phyloP scores from a whole-genome alignment of 495 filamentous ascomycete genomes.

The Neurospora sp. region DNA sequence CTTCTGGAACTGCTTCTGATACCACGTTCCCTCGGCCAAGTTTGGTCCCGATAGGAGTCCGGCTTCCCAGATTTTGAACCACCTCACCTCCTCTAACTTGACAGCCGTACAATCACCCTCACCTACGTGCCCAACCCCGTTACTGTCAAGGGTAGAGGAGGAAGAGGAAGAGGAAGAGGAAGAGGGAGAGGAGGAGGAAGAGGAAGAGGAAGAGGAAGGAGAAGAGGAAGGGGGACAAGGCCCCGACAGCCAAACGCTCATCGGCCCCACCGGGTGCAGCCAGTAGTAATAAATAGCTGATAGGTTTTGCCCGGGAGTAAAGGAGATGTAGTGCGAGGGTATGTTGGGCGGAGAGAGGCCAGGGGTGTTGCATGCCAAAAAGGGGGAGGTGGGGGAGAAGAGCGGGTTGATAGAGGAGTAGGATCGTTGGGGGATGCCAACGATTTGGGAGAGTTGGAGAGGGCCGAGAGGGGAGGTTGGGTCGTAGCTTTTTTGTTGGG shows the following conservation, averaged over 20 bases:
- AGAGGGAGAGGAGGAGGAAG: too few relatives aligned
- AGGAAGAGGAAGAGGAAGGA: too few relatives aligned
- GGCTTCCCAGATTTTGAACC: slow-evolving; percentile 46
- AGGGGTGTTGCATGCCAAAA: slow-evolving; percentile 35
- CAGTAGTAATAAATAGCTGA: slow-evolving; percentile 42
- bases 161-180: too few relatives aligned
- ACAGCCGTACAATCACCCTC: too few relatives aligned
- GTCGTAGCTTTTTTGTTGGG: slow-evolving; percentile 35
- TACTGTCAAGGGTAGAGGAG: too few relatives aligned
- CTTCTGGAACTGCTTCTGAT: slow-evolving; percentile 38
- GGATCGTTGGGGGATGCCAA: slow-evolving; percentile 35
- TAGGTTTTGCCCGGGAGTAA: slow-evolving; percentile 29
- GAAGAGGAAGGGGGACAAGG: too few relatives aligned
- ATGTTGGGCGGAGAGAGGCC: slow-evolving; percentile 26
- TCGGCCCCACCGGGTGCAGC: slow-evolving; percentile 44
- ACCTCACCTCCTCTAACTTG: too few relatives aligned
- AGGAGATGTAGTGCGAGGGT: slow-evolving; percentile 23
- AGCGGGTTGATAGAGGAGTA: slow-evolving; percentile 38
- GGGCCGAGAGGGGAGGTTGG: slow-evolving; percentile 21
- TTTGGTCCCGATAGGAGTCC: slow-evolving; percentile 36
- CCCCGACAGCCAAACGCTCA: slow-evolving; percentile 32
- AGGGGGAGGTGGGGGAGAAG: slow-evolving; percentile 25
- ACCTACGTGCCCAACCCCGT: too few relatives aligned
- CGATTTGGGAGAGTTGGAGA: slow-evolving; percentile 29
- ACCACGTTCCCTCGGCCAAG: slow-evolving; percentile 42